Base-by-base conservation (phyloP, 495 filamentous ascomycete genomes). In the Daldinia childiae region DNA sequence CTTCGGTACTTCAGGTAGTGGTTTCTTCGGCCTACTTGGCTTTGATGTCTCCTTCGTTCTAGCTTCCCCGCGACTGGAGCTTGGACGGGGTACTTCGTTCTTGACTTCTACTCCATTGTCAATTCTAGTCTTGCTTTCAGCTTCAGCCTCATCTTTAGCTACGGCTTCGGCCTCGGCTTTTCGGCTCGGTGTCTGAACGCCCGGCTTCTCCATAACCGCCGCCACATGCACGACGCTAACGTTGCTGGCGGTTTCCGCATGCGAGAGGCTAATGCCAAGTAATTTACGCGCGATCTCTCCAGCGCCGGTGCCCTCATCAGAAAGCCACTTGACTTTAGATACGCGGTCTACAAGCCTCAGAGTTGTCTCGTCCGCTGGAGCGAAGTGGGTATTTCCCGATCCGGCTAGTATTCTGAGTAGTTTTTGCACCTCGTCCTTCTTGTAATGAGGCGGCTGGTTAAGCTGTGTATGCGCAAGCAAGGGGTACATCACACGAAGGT, bases 401-500 rank as follows among this genome's bases (percentile, higher is more conserved):
- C 82, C 81, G 11, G 84, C 82, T 15, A 99, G 85, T 17, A 93
- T 84, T 51, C 85, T 86, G 6, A 98, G 86, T 24, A 97, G 81
- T 64, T 86, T 90, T 55, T 89, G 84, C 24, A 98, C 85, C 68
- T 97, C 93, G n/a, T 93, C 88, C 21, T 89, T 88, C 77, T 99
- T 99, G 84, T 99, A 98, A 74, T 96, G 87, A 1, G 93, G 93
- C 8, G 93, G 89, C 26, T 90, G 80, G 71, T 87, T 90, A 34
- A 99, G 87, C 78, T 98, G 95, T 7, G 95, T 97, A 79, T 98
- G 92, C 5, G 92, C 88, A 9, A 99, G 83, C 19, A 99, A 82
- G 3, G 96, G 96, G 67, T 95, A 94, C 6, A 99, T 83, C 17
- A 99, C 96, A 21, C 95, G 90, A n/a, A 99, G 86, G 74, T 99